These are phyloP conservation scores for Geotrichum citri-aurantii DNA, from an alignment of 1,139 yeast genomes.

Conservation along the genomic window DNA sequence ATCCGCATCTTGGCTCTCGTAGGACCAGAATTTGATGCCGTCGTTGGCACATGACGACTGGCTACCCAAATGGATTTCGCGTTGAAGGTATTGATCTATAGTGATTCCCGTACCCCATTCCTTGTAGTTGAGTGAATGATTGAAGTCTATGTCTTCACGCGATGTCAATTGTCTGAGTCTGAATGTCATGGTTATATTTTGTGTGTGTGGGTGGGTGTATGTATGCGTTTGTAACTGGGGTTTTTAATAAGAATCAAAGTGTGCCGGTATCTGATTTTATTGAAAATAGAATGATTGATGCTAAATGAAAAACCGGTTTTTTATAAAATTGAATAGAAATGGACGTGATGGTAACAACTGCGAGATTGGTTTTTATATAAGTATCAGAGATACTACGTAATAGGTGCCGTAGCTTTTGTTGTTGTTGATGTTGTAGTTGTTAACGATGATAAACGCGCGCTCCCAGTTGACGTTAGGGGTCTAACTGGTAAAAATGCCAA, in stretches of 20 bases:
- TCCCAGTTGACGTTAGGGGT: constrained; percentile 12
- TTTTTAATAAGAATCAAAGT: neutral
- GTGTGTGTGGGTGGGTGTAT: neutral
- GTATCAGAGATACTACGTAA: neutral
- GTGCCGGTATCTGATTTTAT: too few relatives aligned
- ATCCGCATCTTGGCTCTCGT: constrained; percentile 21
- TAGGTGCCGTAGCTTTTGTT: neutral
- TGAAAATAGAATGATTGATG: too few relatives aligned
- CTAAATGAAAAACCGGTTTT: too few relatives aligned
- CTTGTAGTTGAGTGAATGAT: constrained; percentile 45
- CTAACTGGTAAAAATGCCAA: neutral
- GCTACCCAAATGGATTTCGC: constrained; percentile 28
- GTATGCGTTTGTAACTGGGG: neutral
- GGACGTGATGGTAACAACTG: too few relatives aligned
- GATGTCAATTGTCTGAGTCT: constrained; percentile 30
- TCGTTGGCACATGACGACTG: constrained; percentile 22
- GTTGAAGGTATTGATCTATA: constrained; percentile 27
- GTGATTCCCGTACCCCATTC: constrained; percentile 45
- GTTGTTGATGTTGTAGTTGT: neutral
- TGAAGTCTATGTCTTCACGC: constrained; percentile 42
- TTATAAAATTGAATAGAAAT: too few relatives aligned
- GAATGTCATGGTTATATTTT: neutral
- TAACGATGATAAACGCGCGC: neutral
- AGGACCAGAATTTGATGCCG: constrained; percentile 29
- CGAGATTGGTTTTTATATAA: neutral